phyloP scores from a whole-genome alignment of 225 moss, liverwort and hornwort genomes.

The Takakia lepidozioides region DNA sequence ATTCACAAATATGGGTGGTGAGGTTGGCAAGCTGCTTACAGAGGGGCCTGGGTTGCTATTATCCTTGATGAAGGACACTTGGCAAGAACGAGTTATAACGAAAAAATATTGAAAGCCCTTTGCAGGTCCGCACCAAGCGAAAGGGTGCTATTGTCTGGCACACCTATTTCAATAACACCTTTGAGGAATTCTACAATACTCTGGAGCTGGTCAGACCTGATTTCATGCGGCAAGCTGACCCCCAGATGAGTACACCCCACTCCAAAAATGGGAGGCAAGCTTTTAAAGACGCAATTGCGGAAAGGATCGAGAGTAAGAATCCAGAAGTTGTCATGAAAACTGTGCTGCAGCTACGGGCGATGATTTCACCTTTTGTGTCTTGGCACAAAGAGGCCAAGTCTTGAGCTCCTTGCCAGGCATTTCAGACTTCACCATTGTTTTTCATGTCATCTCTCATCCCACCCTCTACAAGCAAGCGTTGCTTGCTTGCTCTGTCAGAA shows the following conservation, averaged over 20 bases:
- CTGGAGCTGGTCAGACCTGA: slow-evolving; percentile 72
- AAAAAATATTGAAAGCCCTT: slow-evolving; percentile 64
- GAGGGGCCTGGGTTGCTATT: slow-evolving; percentile 65
- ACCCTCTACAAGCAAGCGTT: slow-evolving; percentile 17
- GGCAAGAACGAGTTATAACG: slow-evolving; percentile 59
- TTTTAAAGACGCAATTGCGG: slow-evolving; percentile 46
- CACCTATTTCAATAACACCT: slow-evolving; percentile 91
- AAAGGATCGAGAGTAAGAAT: slow-evolving; percentile 35
- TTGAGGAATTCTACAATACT: slow-evolving; percentile 78
- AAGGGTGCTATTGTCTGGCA: slow-evolving; percentile 79
- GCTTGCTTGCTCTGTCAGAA: slow-evolving; percentile 23
- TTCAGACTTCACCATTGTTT: slow-evolving; percentile 49
- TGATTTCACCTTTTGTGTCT: slow-evolving; percentile 66
- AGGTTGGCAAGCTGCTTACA: slow-evolving; percentile 31
- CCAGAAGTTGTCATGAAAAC: slow-evolving; percentile 36
- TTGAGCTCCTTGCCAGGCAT: slow-evolving; percentile 68
- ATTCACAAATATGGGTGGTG: slow-evolving; percentile 37
- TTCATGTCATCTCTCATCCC: too few species aligned
- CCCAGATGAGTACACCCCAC: slow-evolving; percentile 20
- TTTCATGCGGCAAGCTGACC: slow-evolving; percentile 60
- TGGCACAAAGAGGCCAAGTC: slow-evolving; percentile 86
- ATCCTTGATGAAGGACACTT: slow-evolving; percentile 88
- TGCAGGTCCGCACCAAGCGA: slow-evolving; percentile 64
- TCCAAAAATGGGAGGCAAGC: slow-evolving; percentile 34
- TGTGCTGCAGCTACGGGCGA: slow-evolving; percentile 43